phyloP scores from a whole-genome alignment of 2,329 filamentous ascomycete species.

The Rutstroemia sp. region DNA sequence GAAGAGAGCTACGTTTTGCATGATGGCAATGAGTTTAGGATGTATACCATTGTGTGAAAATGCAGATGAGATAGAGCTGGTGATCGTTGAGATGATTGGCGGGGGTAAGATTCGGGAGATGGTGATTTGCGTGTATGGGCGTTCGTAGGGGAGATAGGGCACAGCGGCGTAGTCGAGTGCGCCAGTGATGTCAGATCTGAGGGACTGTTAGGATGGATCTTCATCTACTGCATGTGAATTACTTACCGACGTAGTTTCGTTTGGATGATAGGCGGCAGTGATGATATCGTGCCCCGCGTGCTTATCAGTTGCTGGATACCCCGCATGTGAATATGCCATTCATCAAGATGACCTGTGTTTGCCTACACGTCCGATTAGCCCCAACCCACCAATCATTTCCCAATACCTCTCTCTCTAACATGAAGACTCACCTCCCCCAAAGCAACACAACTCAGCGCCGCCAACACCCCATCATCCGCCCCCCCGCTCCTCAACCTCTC shows the following conservation, averaged over 20 bases:
- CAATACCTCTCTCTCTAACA: no score
- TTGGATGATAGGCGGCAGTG: conserved; percentile 11
- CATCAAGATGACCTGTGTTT: conserved; percentile 13
- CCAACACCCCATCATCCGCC: not conserved
- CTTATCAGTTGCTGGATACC: conserved; percentile 19
- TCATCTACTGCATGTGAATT: not conserved
- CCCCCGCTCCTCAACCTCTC: conserved; percentile 2
- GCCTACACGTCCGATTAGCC: conserved; percentile 8
- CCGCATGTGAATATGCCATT: conserved; percentile 20
- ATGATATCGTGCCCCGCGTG: conserved; percentile 3
- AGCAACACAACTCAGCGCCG: conserved; percentile 17
- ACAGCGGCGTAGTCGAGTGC: conserved; percentile 19
- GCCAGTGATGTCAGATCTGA: conserved; percentile 20
- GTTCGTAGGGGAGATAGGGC: conserved; percentile 13
- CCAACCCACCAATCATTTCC: not conserved
- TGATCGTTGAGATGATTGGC: not conserved
- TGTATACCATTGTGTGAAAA: conserved; percentile 3
- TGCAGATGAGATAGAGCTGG: not conserved
- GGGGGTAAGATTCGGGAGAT: conserved; percentile 13
- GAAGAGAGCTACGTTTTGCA: conserved; percentile 15
- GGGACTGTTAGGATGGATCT: not conserved
- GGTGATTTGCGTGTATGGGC: not conserved
- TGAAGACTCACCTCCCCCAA: conserved; percentile 14
- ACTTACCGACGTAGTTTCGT: conserved; percentile 17
- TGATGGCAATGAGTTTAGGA: conserved; percentile 7